phyloP scores from a whole-genome alignment of 177 flowering plant species.

The Vitis hybrid region DNA sequence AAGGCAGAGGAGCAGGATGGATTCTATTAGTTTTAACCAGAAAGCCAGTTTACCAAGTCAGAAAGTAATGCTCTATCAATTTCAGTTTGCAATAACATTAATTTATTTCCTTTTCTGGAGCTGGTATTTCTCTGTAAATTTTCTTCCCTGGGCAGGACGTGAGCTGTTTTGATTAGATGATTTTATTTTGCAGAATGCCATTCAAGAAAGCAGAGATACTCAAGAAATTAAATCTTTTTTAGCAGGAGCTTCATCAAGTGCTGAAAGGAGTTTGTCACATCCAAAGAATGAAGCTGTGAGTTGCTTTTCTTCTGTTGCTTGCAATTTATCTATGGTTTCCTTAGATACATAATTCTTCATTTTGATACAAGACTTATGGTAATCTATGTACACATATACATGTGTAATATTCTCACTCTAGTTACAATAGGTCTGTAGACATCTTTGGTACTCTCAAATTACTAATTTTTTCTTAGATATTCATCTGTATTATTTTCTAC shows the following conservation, averaged over 20 bases:
- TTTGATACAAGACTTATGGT: no score
- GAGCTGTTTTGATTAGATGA: neutral
- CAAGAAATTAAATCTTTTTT: slow-evolving; percentile 26
- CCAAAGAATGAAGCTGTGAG: slow-evolving; percentile 35
- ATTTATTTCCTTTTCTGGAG: neutral
- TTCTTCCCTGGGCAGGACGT: neutral
- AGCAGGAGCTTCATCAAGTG: slow-evolving; percentile 12
- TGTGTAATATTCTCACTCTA: neutral
- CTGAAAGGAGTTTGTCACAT: slow-evolving; percentile 10
- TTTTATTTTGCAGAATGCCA: slow-evolving; percentile 26
- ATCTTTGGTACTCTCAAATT: no score
- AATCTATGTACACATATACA: no score
- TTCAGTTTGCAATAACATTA: neutral
- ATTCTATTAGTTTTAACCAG: slow-evolving; percentile 37
- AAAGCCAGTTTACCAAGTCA: slow-evolving; percentile 25
- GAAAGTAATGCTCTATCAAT: slow-evolving; percentile 34
- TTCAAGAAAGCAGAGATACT: slow-evolving; percentile 15
- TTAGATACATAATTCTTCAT: no score
- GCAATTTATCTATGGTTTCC: no score
- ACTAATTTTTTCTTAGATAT: no score
- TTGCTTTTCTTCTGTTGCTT: slow-evolving; percentile 1
- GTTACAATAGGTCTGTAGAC: neutral
- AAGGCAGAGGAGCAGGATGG: slow-evolving; percentile 25
- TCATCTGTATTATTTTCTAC: no score
- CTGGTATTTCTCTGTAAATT: neutral